phyloP scores from a whole-genome alignment of 1,139 yeast genomes.

The Pichia terricola region DNA sequence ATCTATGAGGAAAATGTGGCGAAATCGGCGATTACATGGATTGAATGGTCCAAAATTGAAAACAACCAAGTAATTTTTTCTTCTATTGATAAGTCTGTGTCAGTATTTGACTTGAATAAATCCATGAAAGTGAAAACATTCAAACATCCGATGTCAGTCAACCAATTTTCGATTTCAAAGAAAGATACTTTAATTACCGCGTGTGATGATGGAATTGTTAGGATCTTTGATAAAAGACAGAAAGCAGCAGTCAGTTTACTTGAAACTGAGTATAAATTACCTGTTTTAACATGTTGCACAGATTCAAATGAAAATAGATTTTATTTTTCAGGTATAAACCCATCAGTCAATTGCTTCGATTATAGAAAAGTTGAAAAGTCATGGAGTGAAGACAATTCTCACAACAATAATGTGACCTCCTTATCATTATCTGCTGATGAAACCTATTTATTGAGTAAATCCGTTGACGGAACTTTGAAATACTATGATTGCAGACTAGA shows the following conservation, averaged over 20 bases:
- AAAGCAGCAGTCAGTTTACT: constrained; percentile 31
- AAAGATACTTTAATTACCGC: constrained; percentile 28
- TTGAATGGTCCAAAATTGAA: constrained; percentile 36
- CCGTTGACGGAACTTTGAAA: constrained; percentile 48
- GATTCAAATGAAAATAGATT: constrained; percentile 31
- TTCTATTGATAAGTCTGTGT: constrained; percentile 44
- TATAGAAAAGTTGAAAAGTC: constrained; percentile 31
- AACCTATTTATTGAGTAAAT: constrained; percentile 42
- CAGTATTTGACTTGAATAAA: constrained; percentile 47
- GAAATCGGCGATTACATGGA: constrained; percentile 41
- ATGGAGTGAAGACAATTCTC: constrained; percentile 37
- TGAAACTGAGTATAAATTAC: constrained; percentile 27
- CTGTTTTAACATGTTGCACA: constrained; percentile 43
- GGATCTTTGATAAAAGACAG: constrained; percentile 57
- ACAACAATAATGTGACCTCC: constrained; percentile 42
- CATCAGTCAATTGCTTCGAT: constrained; percentile 51
- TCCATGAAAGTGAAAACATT: constrained; percentile 45
- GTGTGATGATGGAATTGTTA: constrained; percentile 55
- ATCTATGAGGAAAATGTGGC: constrained; percentile 6
- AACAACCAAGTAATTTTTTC: constrained; percentile 31
- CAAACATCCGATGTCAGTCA: constrained; percentile 47
- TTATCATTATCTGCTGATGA: constrained; percentile 41
- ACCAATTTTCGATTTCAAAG: constrained; percentile 34
- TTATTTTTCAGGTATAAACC: constrained; percentile 62
- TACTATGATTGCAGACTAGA: constrained; percentile 41